Percentiles rank a stretch among this genome's conserved stretches.
Conservation (phyloP, 2,329 filamentous ascomycete species). For the Westerdykella aurantiaca region DNA sequence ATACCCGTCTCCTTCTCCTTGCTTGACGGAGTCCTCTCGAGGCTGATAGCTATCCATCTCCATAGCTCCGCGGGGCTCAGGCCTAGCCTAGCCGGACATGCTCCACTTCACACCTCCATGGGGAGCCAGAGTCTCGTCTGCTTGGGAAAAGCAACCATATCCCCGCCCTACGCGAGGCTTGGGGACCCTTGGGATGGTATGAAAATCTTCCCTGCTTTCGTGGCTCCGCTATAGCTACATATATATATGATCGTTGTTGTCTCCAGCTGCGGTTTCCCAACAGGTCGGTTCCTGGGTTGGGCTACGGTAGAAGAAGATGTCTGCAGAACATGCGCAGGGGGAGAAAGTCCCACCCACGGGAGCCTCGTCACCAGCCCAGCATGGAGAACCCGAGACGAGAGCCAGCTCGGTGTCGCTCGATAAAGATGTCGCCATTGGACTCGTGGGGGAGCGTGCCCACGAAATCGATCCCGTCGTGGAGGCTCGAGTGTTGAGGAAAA, state of each 20-base stretch:
- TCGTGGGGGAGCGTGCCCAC: slow-evolving; percentile 55
- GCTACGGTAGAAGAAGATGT: too few relatives aligned
- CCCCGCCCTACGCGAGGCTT: too few relatives aligned
- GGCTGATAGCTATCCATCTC: not conserved
- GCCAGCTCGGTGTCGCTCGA: slow-evolving; percentile 25
- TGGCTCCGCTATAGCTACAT: too few relatives aligned
- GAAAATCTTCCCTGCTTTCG: not conserved
- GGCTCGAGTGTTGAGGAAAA: slow-evolving; percentile 57
- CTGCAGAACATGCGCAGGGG: not conserved
- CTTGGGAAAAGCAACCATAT: too few relatives aligned
- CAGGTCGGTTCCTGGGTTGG: too few relatives aligned
- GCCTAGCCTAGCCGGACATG: not conserved
- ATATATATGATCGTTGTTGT: not conserved
- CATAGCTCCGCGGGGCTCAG: too few relatives aligned
- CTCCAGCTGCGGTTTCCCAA: too few relatives aligned
- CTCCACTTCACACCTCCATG: not conserved
- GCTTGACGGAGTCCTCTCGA: too few relatives aligned
- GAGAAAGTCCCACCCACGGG: slow-evolving; percentile 11
- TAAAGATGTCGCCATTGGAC: slow-evolving; percentile 53
- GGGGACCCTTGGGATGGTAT: not conserved
- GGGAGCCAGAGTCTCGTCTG: too few relatives aligned
- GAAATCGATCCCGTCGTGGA: slow-evolving; percentile 52
- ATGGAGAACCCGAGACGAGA: too few relatives aligned
- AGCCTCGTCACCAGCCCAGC: slow-evolving; percentile 6
- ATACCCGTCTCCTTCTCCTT: too few relatives aligned